A percentile compares a stretch with the other conserved stretches of the same genome.
Conservation (phyloP, 2,329 filamentous ascomycete genomes). For the Metarhizium guizhouense region DNA sequence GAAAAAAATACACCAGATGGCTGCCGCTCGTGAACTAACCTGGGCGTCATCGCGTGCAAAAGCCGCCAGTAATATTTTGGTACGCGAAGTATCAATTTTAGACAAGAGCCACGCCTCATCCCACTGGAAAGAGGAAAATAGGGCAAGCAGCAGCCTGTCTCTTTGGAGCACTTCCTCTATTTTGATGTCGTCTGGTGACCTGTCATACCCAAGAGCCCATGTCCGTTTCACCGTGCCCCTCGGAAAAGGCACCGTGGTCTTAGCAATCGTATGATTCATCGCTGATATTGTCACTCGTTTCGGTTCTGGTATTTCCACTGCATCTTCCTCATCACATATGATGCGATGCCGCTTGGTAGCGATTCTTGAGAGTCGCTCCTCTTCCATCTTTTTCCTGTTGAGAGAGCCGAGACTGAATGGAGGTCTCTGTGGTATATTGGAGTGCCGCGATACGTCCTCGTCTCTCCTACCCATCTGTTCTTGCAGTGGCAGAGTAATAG, state of each 20-base stretch:
- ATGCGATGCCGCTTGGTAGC: constrained; percentile 40
- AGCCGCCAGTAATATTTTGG: constrained; percentile 53
- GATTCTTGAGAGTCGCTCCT: constrained; percentile 65
- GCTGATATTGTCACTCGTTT: constrained; percentile 13
- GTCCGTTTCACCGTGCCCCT: constrained; percentile 72
- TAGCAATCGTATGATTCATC: constrained; percentile 7
- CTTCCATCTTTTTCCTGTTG: constrained; percentile 77
- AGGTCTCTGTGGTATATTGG: not conserved
- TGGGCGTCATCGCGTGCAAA: constrained; percentile 44
- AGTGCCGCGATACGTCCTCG: not conserved
- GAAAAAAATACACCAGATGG: not conserved
- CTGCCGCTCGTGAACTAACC: constrained; percentile 26
- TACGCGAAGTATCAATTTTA: constrained; percentile 55
- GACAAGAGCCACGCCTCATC: constrained; percentile 70
- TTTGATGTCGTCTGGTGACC: constrained; percentile 65
- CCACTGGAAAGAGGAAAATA: constrained; percentile 83
- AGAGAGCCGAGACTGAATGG: constrained; percentile 41
- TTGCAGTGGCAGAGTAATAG: constrained; percentile 50
- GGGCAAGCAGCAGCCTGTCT: constrained; percentile 60
- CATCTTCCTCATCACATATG: constrained; percentile 17
- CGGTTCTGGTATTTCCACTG: constrained; percentile 19
- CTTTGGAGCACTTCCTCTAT: constrained; percentile 81
- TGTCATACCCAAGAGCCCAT: constrained; percentile 55
- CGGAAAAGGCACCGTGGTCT: constrained; percentile 30
- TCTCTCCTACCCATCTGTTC: constrained; percentile 11